These are phyloP conservation scores for Exobasidium cylindrosporum DNA, from an alignment of 1,284 basidiomycete species.

Conservation along the genomic window DNA sequence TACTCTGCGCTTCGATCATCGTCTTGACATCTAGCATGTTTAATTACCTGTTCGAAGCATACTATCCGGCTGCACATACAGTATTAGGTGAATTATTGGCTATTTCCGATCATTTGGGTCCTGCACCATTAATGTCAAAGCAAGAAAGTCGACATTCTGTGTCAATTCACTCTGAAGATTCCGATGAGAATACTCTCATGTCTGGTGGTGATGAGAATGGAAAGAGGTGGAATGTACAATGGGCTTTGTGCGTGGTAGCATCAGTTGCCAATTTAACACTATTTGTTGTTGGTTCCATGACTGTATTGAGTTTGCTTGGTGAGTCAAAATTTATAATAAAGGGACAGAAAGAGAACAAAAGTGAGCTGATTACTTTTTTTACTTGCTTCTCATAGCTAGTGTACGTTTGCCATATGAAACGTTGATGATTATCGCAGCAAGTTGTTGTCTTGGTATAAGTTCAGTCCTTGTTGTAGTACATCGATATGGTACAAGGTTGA, in stretches of 20 bases:
- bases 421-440: not conserved
- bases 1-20: not conserved
- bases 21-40: not conserved
- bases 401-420: no score
- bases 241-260: not conserved
- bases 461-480: not conserved
- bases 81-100: slow-evolving; percentile 3
- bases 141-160: not conserved
- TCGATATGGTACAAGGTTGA: not conserved
- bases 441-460: not conserved
- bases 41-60: not conserved
- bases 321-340: no score
- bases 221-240: not conserved
- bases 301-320: no score
- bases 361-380: no score
- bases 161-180: no score
- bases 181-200: slow-evolving; percentile 5
- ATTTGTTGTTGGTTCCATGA: not conserved
- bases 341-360: no score
- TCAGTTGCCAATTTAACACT: not conserved
- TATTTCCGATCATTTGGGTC: not conserved
- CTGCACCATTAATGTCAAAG: not conserved
- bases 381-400: no score
- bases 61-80: slow-evolving; percentile 1
- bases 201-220: slow-evolving; percentile 1